Conservation (phyloP, 257 asterid genomes). For the Anisodus acutangulus region DNA sequence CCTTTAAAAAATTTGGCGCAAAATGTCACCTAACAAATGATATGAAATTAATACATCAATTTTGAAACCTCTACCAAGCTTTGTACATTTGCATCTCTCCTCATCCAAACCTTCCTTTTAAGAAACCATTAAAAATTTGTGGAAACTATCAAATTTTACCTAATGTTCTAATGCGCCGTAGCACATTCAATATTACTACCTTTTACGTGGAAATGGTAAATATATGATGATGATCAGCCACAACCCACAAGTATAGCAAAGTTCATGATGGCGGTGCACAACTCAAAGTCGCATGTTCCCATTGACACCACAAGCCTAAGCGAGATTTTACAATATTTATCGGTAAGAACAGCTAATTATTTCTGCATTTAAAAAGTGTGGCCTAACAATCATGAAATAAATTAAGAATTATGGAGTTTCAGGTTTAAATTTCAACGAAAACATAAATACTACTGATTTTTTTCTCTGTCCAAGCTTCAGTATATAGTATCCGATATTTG, state of each 20-base stretch:
- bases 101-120: neutral
- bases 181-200: neutral
- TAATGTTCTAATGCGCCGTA: neutral
- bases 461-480: no score
- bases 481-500: no score
- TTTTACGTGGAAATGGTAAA: neutral
- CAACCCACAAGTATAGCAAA: neutral
- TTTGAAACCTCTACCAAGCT: constrained; percentile 1
- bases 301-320: neutral
- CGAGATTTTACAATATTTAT: neutral
- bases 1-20: neutral
- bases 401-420: no score
- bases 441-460: no score
- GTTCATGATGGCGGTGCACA: constrained; percentile 11
- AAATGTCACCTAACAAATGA: neutral
- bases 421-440: no score
- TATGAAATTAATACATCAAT: neutral
- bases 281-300: constrained; percentile 20
- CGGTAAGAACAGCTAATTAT: neutral
- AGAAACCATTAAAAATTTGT: neutral
- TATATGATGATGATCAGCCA: neutral
- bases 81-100: neutral
- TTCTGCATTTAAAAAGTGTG: no score
- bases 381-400: no score
- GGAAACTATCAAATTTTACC: neutral